These are phyloP conservation scores for Salix arbutifolia DNA, from an alignment of 345 rosid species.

Conservation along the genomic window DNA sequence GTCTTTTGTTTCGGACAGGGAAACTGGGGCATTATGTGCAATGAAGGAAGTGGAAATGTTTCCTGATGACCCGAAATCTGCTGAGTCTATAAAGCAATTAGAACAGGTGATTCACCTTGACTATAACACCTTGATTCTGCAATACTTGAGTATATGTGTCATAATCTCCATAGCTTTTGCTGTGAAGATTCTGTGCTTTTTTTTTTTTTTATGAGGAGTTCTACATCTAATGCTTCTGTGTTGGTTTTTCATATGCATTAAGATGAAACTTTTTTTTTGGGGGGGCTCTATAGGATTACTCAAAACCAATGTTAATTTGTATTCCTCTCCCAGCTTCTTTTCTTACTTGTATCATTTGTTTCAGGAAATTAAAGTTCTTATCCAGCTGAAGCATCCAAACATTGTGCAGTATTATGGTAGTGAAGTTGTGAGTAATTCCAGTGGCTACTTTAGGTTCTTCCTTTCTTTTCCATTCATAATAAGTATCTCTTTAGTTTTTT, in stretches of 20 bases:
- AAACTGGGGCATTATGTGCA: constrained; percentile 94
- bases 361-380: constrained; percentile 91
- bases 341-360: constrained; percentile 19
- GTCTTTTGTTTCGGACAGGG: constrained; percentile 41
- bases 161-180: background rate
- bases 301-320: background rate
- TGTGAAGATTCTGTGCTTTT: background rate
- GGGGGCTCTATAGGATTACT: background rate
- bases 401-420: constrained; percentile 98
- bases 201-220: background rate
- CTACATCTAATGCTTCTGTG: background rate
- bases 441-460: constrained; percentile 3
- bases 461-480: background rate
- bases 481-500: background rate
- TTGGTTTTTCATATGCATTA: background rate
- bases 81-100: constrained; percentile 77
- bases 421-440: constrained; percentile 69
- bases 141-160: background rate
- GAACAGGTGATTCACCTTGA: constrained; percentile 53
- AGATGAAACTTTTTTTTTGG: background rate
- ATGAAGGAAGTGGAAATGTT: constrained; percentile 92
- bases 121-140: background rate
- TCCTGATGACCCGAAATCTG: constrained; percentile 91
- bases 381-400: constrained; percentile 88
- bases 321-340: background rate